Conservation (phyloP, 208 protist species). For the Acanthamoeba royreba region DNA sequence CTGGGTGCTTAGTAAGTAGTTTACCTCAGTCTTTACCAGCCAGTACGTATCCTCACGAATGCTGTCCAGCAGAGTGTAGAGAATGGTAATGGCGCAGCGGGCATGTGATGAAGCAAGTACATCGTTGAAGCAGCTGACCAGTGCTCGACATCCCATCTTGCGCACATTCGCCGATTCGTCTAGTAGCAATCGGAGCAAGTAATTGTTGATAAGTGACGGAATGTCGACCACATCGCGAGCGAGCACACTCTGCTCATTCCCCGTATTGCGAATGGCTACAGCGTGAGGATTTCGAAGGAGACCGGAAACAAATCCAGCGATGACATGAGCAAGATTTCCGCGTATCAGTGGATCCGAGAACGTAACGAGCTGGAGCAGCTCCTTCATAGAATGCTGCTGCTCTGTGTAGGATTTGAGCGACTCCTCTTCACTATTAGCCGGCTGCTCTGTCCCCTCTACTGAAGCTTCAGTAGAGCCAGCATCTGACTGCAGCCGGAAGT, state of each 20-base stretch:
- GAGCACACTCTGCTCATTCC: not conserved
- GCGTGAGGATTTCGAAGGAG: not conserved
- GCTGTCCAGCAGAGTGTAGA: slow-evolving; percentile 13
- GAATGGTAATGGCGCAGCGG: not conserved
- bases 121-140: slow-evolving; percentile 7
- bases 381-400: not conserved
- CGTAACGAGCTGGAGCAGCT: slow-evolving; percentile 10
- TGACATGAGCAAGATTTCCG: not conserved
- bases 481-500: slow-evolving; percentile 39
- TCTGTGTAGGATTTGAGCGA: not conserved
- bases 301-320: not conserved
- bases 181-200: not conserved
- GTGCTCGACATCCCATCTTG: not conserved
- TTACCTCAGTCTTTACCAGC: slow-evolving; percentile 45
- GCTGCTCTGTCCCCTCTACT: too few species aligned
- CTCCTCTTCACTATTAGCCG: too few species aligned
- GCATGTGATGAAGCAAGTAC: not conserved
- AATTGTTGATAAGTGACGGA: not conserved
- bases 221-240: not conserved
- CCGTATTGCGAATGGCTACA: not conserved
- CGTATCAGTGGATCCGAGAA: slow-evolving; percentile 15
- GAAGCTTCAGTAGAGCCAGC: too few species aligned
- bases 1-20: too few species aligned
- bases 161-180: slow-evolving; percentile 28
- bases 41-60: slow-evolving; percentile 23